Base-by-base conservation (phyloP, 1,284 basidiomycete genomes). In the Cutaneotrichosporon arboriforme region DNA sequence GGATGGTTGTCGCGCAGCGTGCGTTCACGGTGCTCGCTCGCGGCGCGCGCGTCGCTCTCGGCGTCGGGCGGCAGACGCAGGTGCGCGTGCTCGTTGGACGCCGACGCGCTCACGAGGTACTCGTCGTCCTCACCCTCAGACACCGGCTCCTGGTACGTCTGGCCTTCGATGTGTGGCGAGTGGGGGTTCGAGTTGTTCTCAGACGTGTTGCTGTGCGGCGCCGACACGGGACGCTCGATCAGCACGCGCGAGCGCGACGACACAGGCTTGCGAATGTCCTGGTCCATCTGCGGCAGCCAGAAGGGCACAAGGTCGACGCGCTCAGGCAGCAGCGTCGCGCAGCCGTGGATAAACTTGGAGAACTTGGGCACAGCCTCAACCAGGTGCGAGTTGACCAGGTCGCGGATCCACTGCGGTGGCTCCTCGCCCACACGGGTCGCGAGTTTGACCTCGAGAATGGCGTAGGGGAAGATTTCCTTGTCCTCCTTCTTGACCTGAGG, bases 291-390 rank as follows among this genome's bases (percentile, higher is more conserved):
- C 46, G 48, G 61, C 4, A 97, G 83, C 94, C 94, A 98, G 81
- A 97, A 98, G 4, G 94, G 94, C 15, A 98, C 88, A n/a, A 98
- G 82, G 68, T 97, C 90, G 51, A 97, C 94, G 40, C 94, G 87
- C 71, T 91, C 85, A 34, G 93, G 90, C 8, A 98, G 77, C 0
- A 97, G 79, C 0, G 91, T 94, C 1, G 94, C 87, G 68, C 94
- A 98, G 22, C 94, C 94, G 70, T 97, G 94, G 61, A 97, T 96
- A 72, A 97, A 97, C 59, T 89, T 76, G 35, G 75, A 76, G 78
- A 89, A 89, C 76, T 93, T 93, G 26, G 90, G 90, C 4, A 93
- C 87, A 17, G 89, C 88, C 69, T 93, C 90, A 8, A 96, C 94
- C 5, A 98, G 78, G 76, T 97, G 92, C 47, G 88, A 91, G 65